Base-by-base conservation (phyloP, 2,329 filamentous ascomycete species). In the Coniochaeta sp. region DNA sequence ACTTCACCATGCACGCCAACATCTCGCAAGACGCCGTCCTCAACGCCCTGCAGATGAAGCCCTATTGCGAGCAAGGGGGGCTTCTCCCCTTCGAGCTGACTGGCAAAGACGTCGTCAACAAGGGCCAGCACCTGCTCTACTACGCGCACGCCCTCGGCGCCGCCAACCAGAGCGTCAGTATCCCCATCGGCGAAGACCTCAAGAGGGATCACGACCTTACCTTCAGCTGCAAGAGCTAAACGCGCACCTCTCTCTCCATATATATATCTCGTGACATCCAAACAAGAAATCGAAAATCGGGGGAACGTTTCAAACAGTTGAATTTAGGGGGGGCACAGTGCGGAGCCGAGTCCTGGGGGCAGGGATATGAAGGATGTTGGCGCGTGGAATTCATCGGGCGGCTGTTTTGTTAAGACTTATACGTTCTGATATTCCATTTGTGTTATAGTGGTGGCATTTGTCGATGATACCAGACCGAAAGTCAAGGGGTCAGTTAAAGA, bases 1-100 rank as follows among this genome's bases (percentile, higher is more conserved):
- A 89, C 73, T 79, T 82, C 65, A 68, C 75, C 54, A 79, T 89
- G 70, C 79, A 78, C 60, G 81, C 83, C 64, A 78, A 70, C 61
- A 78, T 87, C 65, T 68, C 81, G 58, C 79, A 87, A 66, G 63
- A 69, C 6, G 65, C 74, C 5, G 73, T 88, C 56, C 67, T 88
- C 30, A 65, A 70, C 2, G 73, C 76, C 16, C 71, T 81, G 32
- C 65, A 65, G 36, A 22, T 70, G 60, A 65, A 73, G 62, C 77
- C 77, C 3, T 81, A 79, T 67, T 89, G 86, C 74, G 74, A 79
- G 59, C 75, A 77, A 58, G 81, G 80, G 52, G 67, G 67, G 28
- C 70, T 82, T 2, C 67, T 89, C 1, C 80, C 84, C 54, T 77
- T 89, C 65, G 69, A 79, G 59, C 77, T 88, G 60, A 70, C 74